Percentiles rank a stretch among this genome's conserved stretches.
Evolutionary conservation across 108 stramenopile genomes (phyloP).

Genomic region (Pseudonitzschia pungens): DNA sequence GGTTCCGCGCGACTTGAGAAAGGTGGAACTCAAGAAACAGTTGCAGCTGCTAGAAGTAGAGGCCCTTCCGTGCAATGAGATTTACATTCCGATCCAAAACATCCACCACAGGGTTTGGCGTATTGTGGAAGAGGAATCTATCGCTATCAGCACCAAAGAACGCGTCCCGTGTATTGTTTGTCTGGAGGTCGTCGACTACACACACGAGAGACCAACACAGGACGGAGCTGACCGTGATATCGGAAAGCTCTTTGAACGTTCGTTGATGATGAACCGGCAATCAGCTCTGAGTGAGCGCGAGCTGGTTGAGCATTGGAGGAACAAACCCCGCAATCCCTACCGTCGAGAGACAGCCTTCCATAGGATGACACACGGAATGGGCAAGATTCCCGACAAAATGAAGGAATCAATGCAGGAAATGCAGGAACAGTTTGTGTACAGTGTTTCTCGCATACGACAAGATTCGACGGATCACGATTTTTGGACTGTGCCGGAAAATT

Average conservation of each 20-base stretch:
- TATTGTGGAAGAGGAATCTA: constrained; percentile 76
- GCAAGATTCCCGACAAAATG: constrained; percentile 54
- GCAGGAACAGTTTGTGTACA: not conserved
- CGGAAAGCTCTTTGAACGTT: not conserved
- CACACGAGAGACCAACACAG: not conserved
- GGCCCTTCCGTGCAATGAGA: constrained; percentile 73
- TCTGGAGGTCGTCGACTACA: constrained; percentile 88
- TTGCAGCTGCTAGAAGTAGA: constrained; percentile 65
- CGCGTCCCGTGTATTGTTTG: constrained; percentile 92
- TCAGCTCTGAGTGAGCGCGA: constrained; percentile 29
- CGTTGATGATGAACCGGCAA: not conserved
- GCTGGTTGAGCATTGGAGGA: constrained; percentile 40
- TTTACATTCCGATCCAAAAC: constrained; percentile 83
- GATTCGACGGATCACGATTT: not conserved
- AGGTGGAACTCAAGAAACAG: constrained; percentile 49
- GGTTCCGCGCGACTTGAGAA: constrained; percentile 54
- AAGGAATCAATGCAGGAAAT: constrained; percentile 31
- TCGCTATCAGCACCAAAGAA: constrained; percentile 90
- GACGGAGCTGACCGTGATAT: not conserved
- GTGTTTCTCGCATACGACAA: not conserved
- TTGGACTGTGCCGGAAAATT: too few species aligned
- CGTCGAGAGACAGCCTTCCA: constrained; percentile 69
- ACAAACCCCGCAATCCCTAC: constrained; percentile 56
- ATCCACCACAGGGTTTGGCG: constrained; percentile 84
- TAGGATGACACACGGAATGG: constrained; percentile 55